A percentile compares a stretch with the other conserved stretches of the same genome.
Conservation (phyloP, 192 early-diverging fungal genomes). For the Linnemannia schmuckeri region DNA sequence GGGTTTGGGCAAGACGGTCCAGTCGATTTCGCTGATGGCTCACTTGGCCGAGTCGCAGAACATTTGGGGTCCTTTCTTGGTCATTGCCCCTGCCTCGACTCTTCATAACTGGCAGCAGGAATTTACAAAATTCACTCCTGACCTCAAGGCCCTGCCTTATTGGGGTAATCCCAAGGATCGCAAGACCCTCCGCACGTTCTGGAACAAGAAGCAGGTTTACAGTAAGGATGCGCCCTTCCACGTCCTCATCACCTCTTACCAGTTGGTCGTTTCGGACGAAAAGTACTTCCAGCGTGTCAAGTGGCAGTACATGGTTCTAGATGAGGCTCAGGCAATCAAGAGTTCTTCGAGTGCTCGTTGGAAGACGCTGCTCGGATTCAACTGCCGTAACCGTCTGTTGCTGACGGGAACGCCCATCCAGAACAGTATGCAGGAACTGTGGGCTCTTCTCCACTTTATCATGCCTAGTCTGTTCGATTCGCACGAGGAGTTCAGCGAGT, state of each 20-base stretch:
- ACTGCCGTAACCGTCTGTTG: conserved; percentile 86
- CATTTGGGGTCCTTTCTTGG: conserved; percentile 93
- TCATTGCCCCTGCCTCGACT: conserved; percentile 90
- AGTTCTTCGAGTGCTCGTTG: conserved; percentile 89
- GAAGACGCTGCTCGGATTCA: conserved; percentile 87
- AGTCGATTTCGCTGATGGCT: conserved; percentile 91
- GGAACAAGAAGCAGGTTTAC: conserved; percentile 80
- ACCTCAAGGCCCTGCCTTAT: conserved; percentile 85
- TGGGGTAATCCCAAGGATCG: conserved; percentile 90
- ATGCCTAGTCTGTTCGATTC: conserved; percentile 96
- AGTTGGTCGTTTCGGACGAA: conserved; percentile 85
- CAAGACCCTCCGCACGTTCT: conserved; percentile 85
- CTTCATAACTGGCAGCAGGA: conserved; percentile 96
- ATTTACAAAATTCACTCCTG: conserved; percentile 83
- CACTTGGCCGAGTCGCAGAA: conserved; percentile 87
- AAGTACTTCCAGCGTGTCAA: conserved; percentile 84
- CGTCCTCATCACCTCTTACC: conserved; percentile 92
- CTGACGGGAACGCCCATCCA: conserved; percentile 96
- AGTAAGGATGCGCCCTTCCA: conserved; percentile 86
- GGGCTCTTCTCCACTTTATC: conserved; percentile 94
- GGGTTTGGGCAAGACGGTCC: conserved; percentile 91
- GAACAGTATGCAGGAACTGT: conserved; percentile 95
- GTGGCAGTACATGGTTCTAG: conserved; percentile 97
- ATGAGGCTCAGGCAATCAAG: conserved; percentile 97
- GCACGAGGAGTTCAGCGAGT: conserved; percentile 94